Evolutionary conservation across 2,329 filamentous ascomycete species (phyloP).

Genomic region (Rhynchosporium graminicola): DNA sequence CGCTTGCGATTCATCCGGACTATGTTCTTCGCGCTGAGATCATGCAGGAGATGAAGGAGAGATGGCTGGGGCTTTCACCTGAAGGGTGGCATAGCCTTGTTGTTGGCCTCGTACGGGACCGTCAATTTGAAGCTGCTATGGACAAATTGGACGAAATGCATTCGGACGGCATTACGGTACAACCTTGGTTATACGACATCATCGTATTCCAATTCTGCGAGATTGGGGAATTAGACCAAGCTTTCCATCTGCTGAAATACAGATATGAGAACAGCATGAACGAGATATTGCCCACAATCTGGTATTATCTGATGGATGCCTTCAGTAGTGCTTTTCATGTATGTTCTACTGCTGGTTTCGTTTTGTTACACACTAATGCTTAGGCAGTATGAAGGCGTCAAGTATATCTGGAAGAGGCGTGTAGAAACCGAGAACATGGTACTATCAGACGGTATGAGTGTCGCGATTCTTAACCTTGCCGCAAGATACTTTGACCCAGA

Average conservation of each 20-base stretch:
- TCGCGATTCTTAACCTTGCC: slow-evolving; percentile 71
- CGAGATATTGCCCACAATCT: slow-evolving; percentile 56
- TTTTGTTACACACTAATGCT: background rate
- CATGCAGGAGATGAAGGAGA: slow-evolving; percentile 70
- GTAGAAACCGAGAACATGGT: slow-evolving; percentile 57
- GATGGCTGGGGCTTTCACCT: slow-evolving; percentile 67
- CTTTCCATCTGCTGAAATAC: slow-evolving; percentile 65
- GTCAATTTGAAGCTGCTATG: slow-evolving; percentile 79
- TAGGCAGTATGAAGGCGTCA: slow-evolving; percentile 60
- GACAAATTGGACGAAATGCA: slow-evolving; percentile 68
- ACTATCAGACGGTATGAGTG: slow-evolving; percentile 64
- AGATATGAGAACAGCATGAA: slow-evolving; percentile 49
- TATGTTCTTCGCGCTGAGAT: slow-evolving; percentile 73
- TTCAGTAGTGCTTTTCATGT: slow-evolving; percentile 65
- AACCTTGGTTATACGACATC: slow-evolving; percentile 76
- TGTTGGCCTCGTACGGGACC: slow-evolving; percentile 75
- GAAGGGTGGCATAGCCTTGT: slow-evolving; percentile 67
- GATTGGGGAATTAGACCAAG: slow-evolving; percentile 74
- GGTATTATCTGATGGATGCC: slow-evolving; percentile 73
- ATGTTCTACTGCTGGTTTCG: slow-evolving; percentile 42
- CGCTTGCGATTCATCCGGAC: slow-evolving; percentile 81
- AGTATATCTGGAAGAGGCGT: slow-evolving; percentile 69
- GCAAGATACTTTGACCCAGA: slow-evolving; percentile 65
- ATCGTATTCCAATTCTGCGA: slow-evolving; percentile 74
- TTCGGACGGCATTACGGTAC: slow-evolving; percentile 53